These are phyloP conservation scores for Suhomyces yuchorum DNA, from an alignment of 1,139 yeast genomes.

Conservation along the genomic window DNA sequence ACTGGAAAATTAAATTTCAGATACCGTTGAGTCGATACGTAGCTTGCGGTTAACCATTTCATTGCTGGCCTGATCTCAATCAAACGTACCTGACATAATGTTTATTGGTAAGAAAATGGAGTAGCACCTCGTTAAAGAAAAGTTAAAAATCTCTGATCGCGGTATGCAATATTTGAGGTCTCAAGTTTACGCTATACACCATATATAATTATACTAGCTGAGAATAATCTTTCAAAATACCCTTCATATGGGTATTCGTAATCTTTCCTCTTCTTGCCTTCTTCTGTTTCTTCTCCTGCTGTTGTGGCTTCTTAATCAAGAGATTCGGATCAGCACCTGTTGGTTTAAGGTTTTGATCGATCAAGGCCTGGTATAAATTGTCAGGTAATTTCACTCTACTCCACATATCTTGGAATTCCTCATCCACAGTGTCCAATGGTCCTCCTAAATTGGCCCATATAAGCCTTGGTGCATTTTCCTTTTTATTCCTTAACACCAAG, in stretches of 20 bases:
- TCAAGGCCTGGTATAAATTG: slow-evolving; percentile 74
- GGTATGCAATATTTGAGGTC: slow-evolving; percentile 8
- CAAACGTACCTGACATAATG: slow-evolving; percentile 18
- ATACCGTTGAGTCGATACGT: too few relatives aligned
- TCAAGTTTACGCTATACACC: slow-evolving; percentile 4
- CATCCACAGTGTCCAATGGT: slow-evolving; percentile 71
- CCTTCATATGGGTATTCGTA: slow-evolving; percentile 95
- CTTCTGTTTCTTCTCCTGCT: slow-evolving; percentile 75
- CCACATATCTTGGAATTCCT: slow-evolving; percentile 88
- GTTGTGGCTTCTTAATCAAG: slow-evolving; percentile 65
- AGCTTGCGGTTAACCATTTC: background rate
- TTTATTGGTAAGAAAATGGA: background rate
- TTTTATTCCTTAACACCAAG: slow-evolving; percentile 82
- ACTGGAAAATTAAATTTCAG: too few relatives aligned
- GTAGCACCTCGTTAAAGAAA: background rate
- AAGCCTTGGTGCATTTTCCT: slow-evolving; percentile 86
- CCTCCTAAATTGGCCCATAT: slow-evolving; percentile 91
- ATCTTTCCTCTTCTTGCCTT: slow-evolving; percentile 91
- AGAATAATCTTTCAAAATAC: slow-evolving; percentile 84
- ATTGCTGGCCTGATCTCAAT: background rate
- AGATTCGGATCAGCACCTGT: slow-evolving; percentile 97
- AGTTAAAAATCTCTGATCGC: slow-evolving; percentile 1
- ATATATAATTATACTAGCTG: slow-evolving; percentile 32
- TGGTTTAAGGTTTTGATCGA: slow-evolving; percentile 88
- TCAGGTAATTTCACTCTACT: slow-evolving; percentile 75